Evolutionary conservation across 495 filamentous ascomycete genomes (phyloP), one percentile per base, ranked within the genome.

Genomic region (Tuber calosporum): DNA sequence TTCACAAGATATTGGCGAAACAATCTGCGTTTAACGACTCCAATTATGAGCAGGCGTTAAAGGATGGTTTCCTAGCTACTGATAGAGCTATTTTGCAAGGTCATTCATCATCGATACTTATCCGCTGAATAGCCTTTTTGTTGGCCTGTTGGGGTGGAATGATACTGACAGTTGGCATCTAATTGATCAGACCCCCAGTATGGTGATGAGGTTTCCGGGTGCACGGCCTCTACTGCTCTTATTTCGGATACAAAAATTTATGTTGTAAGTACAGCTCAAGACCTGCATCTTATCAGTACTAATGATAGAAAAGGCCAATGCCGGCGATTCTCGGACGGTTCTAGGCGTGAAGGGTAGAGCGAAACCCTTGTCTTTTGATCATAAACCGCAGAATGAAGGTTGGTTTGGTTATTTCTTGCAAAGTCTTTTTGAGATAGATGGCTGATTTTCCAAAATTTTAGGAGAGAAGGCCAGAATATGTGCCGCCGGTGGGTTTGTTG

Each of bases 361-460:
- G 73, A 98, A 98, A 83, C 95, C 96, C 20, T 86, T 99, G 69
- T 99, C 95, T 9, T 96, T 94, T 82, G 95, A 99, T 82, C 95
- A 99, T 86, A 99, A 99, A 84, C 95, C 95, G 20, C 93, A 97
- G 82, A 98, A 98, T 77, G 95, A 98, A 87, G 93, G 95, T 97
- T 78, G 69, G 84, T 69, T 68, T 75, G 11, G 42, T 53, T 37
- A 40, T 19, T 69, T 67, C 22, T 48, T 26, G 2, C 26, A 19
- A 62, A 30, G 58, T 37, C 37, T 62, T 62, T 62, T 62, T 62
- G 53, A 62, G 53, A 34, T 30, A 67, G 42, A 67, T 36, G 45
- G 43, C 69, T 81, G 67, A 80, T 45, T 5, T 66, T 76, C 72
- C 37, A 42, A 75, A 58, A 77, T 77, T 62, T 62, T 82, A 97